A percentile compares a stretch with the other conserved stretches of the same genome.
These are phyloP conservation scores for Diaporthe amygdali DNA, from an alignment of 2,329 filamentous ascomycete genomes.

Conservation along the genomic window DNA sequence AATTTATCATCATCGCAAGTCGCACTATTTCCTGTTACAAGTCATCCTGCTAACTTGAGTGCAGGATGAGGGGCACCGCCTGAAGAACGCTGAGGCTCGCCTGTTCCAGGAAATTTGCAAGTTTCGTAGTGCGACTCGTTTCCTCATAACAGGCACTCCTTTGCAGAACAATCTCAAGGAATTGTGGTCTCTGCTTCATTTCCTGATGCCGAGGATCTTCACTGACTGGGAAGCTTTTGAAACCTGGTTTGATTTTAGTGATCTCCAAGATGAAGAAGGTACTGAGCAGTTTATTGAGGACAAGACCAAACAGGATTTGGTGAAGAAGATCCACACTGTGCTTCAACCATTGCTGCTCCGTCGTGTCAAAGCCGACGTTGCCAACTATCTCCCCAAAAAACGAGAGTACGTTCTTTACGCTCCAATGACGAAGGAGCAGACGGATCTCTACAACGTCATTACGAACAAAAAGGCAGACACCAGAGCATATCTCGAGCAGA, in stretches of 20 bases:
- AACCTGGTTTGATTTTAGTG: constrained; percentile 96
- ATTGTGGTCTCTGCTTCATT: constrained; percentile 93
- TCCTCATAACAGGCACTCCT: constrained; percentile 93
- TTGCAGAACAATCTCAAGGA: constrained; percentile 96
- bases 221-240: constrained; percentile 93
- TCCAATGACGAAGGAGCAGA: constrained; percentile 88
- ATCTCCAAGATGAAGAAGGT: constrained; percentile 81
- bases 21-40: background rate
- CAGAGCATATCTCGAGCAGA: constrained; percentile 81
- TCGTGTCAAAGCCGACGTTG: constrained; percentile 91
- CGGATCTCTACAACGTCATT: constrained; percentile 80
- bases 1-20: constrained; percentile 91
- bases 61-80: constrained; percentile 90
- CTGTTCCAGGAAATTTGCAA: constrained; percentile 87
- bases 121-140: constrained; percentile 87
- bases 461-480: constrained; percentile 63
- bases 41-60: constrained; percentile 25
- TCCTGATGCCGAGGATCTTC: constrained; percentile 90
- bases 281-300: constrained; percentile 82
- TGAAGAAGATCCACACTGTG: constrained; percentile 90
- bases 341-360: constrained; percentile 89
- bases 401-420: constrained; percentile 95
- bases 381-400: constrained; percentile 90
- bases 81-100: constrained; percentile 96
- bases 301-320: constrained; percentile 75